Base-by-base conservation (phyloP, 163 green algal species). In the Chlamydomonas reinhardtii region DNA sequence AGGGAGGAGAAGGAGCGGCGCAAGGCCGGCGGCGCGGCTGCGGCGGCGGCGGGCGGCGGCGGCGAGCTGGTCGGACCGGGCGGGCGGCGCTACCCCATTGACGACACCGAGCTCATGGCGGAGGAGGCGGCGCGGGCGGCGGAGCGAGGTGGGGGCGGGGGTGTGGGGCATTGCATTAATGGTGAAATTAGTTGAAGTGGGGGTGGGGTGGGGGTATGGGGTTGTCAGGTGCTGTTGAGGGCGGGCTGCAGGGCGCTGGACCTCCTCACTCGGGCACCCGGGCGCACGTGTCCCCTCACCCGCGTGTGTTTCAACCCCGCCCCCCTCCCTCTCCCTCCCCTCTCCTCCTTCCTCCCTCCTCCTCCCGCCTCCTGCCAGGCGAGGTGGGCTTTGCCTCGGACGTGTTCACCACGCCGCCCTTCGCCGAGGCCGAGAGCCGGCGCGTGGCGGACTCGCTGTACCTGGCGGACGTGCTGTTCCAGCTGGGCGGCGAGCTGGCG, bases 381-480 rank as follows among this genome's bases (percentile, higher is more conserved):
- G 48, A 56, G 48, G 12, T 56, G 48, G 48, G 48, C 48, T 56
- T 56, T 14, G 11, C 14, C 31, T 22, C 5, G 29, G 77, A 85
- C 77, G 66, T 85, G 27, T 76, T 56, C 43, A 25, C 56, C 24
- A 70, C 66, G 43, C 43, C 59, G 66, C 77, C 77, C 31, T 85
- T 64, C 31, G n/a, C 69, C n/a, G 77, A 76, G 43, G 66, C 73
- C 19, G 77, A 56, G 22, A 43, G 61, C 35, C 77, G 77, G 32
- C 69, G 69, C 68, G 69, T 86, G 43, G 79, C 54, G 24, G 79
- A 86, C 69, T 76, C 69, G 34, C 79, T 86, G 20, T 86, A 86
- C 54, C 54, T 86, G 32, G 79, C 79, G 27, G 79, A 86, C 68
- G 29, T 76, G 14, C 56, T 86, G 14, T 79, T 78, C 61, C 79